Base-by-base conservation (phyloP, 2,329 filamentous ascomycete genomes). In the Fusarium sp. region DNA sequence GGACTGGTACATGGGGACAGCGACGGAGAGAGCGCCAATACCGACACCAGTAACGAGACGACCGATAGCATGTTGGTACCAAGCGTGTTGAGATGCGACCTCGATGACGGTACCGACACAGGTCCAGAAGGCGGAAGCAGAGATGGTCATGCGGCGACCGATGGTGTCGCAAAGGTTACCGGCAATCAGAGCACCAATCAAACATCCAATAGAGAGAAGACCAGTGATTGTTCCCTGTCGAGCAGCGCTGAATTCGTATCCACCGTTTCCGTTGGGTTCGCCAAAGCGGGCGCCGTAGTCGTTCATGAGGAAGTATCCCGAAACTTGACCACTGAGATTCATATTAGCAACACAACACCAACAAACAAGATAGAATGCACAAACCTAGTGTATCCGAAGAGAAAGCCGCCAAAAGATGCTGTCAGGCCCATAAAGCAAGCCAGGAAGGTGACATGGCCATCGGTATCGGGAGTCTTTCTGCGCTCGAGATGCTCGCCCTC, bases 1-100 rank as follows among this genome's bases (percentile, higher is more conserved):
- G 18, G 85, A 87, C 76, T 91, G 89, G 72, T 92, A 92, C 87
- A 92, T 89, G 49, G 88, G 88, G 2, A 90, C 88, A 27, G 88
- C 81, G 44, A 91, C 89, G 8, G 87, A 90, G 0, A 92, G 81
- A 22, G 86, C 84, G 29, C 90, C 90, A 48, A 92, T 88, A 22
- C 89, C 89, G 4, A 91, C 76, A 70, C 90, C 90, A 25, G 88
- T 90, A n/a, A 91, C 84, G 70, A 90, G 84, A 46, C 90, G 84
- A 49, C 90, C 90, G 20, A 90, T 78, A 29, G 89, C 89, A 61
- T 92, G 85, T 72, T 92, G 90, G 62, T 86, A 87, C 90, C 90
- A 92, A 45, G 79, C 78, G 4, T 70, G 75, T 2, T 79, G 72
- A 0, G 88, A 88, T 0, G 88, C 84, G 65, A 91, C 86, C 72